Conservation (phyloP, 2,329 filamentous ascomycete species). For the Juglanconis juglandina region DNA sequence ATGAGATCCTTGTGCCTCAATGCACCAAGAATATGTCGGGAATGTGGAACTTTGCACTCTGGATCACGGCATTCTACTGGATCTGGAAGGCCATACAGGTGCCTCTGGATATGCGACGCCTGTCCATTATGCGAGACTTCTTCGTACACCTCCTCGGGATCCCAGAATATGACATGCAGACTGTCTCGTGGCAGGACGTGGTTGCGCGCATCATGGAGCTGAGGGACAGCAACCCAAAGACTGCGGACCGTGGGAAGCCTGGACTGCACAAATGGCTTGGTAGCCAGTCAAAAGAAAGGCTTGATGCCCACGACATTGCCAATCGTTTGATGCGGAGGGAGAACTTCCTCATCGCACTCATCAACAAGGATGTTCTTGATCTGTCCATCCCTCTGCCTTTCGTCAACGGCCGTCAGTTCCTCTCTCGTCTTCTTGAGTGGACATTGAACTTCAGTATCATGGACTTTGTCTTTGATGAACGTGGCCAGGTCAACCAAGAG, state of each 20-base stretch:
- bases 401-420: constrained; percentile 71
- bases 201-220: constrained; percentile 81
- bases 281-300: constrained; percentile 85
- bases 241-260: constrained; percentile 54
- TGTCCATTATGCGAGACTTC: constrained; percentile 79
- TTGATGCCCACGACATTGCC: constrained; percentile 95
- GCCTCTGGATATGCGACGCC: constrained; percentile 67
- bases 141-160: constrained; percentile 80
- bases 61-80: constrained; percentile 84
- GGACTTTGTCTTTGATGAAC: constrained; percentile 89
- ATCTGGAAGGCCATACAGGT: constrained; percentile 75
- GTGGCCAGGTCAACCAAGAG: constrained; percentile 79
- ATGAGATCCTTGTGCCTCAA: constrained; percentile 60
- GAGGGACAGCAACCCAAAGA: constrained; percentile 82
- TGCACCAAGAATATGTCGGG: constrained; percentile 75
- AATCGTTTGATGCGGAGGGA: constrained; percentile 95
- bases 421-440: constrained; percentile 89
- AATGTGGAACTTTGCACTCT: constrained; percentile 73
- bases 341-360: constrained; percentile 93
- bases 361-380: constrained; percentile 94
- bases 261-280: constrained; percentile 60
- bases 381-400: constrained; percentile 84
- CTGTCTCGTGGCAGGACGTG: constrained; percentile 88
- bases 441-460: constrained; percentile 86
- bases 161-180: constrained; percentile 81